These are phyloP conservation scores for Mycena rebaudengoi DNA, from an alignment of 768 basidiomycete genomes.

Conservation along the genomic window DNA sequence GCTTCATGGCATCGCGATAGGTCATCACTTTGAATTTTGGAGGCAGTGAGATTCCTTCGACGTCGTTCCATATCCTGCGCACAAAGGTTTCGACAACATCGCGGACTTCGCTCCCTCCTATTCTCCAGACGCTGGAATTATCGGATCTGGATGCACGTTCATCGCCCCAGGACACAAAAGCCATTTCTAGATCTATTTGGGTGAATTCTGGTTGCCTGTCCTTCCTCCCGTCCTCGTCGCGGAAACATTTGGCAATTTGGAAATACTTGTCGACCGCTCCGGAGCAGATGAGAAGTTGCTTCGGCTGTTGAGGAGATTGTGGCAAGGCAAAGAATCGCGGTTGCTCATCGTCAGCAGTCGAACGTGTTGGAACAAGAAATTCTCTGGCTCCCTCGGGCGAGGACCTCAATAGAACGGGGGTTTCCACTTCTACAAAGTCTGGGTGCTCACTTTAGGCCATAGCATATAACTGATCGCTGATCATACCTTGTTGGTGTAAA, in stretches of 20 bases:
- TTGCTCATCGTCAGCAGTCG: slow-evolving; percentile 40
- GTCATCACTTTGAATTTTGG: slow-evolving; percentile 82
- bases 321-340: slow-evolving; percentile 87
- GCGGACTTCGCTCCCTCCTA: slow-evolving; percentile 87
- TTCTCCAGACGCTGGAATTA: slow-evolving; percentile 67
- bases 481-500: slow-evolving; percentile 76
- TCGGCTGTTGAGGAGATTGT: slow-evolving; percentile 96
- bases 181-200: slow-evolving; percentile 97
- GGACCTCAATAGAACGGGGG: slow-evolving; percentile 88
- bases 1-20: slow-evolving; percentile 90
- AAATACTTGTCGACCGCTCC: slow-evolving; percentile 91
- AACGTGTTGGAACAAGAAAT: slow-evolving; percentile 87
- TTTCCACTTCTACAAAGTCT: slow-evolving; percentile 96
- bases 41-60: slow-evolving; percentile 70
- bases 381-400: slow-evolving; percentile 96
- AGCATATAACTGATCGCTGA: slow-evolving; percentile 7
- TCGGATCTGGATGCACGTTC: slow-evolving; percentile 28
- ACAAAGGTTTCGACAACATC: slow-evolving; percentile 80
- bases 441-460: slow-evolving; percentile 25
- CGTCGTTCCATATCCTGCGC: slow-evolving; percentile 75
- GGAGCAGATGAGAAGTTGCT: slow-evolving; percentile 91
- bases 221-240: slow-evolving; percentile 94
- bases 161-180: slow-evolving; percentile 86
- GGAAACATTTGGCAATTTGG: slow-evolving; percentile 93
- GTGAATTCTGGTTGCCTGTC: slow-evolving; percentile 98